Conservation (phyloP, 2,329 filamentous ascomycete genomes). For the Penicillium sp. region DNA sequence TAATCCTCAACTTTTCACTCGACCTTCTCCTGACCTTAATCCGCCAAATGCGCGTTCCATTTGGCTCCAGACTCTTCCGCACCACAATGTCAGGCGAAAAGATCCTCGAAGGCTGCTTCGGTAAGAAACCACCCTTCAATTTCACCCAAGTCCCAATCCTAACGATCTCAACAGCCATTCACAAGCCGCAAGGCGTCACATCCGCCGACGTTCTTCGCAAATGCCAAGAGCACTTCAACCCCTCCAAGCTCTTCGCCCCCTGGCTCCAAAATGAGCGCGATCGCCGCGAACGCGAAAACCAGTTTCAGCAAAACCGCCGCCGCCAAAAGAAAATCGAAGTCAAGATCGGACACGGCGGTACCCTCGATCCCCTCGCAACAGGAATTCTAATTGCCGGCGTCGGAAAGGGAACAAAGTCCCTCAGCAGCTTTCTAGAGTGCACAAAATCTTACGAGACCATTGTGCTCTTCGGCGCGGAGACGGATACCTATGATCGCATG, state of each 20-base stretch:
- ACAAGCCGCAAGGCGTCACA: conserved; percentile 84
- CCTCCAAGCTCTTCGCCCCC: conserved; percentile 75
- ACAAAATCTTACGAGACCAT: conserved; percentile 92
- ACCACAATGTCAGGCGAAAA: conserved; percentile 45
- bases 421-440: conserved; percentile 78
- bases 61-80: conserved; percentile 31
- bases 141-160: not conserved
- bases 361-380: conserved; percentile 89
- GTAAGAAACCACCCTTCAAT: conserved; percentile 38
- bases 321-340: conserved; percentile 66
- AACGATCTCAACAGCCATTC: conserved; percentile 64
- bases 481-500: conserved; percentile 85
- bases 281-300: conserved; percentile 57
- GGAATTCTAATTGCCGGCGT: conserved; percentile 88
- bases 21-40: conserved; percentile 3
- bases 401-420: conserved; percentile 80
- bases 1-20: not conserved
- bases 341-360: conserved; percentile 96
- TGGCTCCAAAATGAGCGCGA: conserved; percentile 67
- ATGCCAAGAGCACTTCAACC: conserved; percentile 80
- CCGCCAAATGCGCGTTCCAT: conserved; percentile 32
- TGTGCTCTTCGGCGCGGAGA: conserved; percentile 86
- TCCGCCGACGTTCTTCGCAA: conserved; percentile 90
- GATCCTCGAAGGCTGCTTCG: conserved; percentile 64
- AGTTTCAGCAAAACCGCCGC: conserved; percentile 61